A percentile compares a stretch with the other conserved stretches of the same genome.
Conservation (phyloP, 305 asterid species). For the Striga hermonthica region DNA sequence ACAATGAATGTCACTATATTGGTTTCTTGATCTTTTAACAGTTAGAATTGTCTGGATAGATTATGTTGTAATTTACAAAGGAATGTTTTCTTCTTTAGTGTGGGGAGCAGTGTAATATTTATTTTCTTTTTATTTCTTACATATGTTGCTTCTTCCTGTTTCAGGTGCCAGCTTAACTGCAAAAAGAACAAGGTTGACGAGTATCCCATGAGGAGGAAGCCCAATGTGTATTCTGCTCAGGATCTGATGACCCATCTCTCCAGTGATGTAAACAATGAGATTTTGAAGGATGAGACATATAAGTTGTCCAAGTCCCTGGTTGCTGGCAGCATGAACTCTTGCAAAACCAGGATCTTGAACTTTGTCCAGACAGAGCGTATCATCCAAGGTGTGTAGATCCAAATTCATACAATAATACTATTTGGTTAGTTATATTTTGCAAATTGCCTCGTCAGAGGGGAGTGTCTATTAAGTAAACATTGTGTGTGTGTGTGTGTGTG, state of each 20-base stretch:
- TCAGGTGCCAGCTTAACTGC: slow-evolving; percentile 68
- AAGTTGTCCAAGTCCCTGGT: slow-evolving; percentile 83
- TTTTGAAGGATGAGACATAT: slow-evolving; percentile 62
- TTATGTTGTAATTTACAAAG: slow-evolving; percentile 9
- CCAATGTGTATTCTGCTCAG: slow-evolving; percentile 48
- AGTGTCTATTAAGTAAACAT: not conserved
- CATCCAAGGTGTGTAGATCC: slow-evolving; percentile 65
- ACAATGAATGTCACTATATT: not conserved
- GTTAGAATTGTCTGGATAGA: slow-evolving; percentile 21
- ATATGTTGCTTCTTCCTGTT: slow-evolving; percentile 35
- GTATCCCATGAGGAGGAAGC: slow-evolving; percentile 45
- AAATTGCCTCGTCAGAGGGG: not conserved
- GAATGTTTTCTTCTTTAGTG: slow-evolving; percentile 8
- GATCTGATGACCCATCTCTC: slow-evolving; percentile 45
- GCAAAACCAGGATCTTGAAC: slow-evolving; percentile 68
- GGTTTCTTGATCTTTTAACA: slow-evolving; percentile 11
- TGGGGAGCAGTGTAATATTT: slow-evolving; percentile 4
- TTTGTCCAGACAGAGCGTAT: slow-evolving; percentile 62
- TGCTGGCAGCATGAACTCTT: slow-evolving; percentile 77
- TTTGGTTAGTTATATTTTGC: slow-evolving; percentile 3
- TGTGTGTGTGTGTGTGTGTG: too few species aligned
- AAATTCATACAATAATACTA: slow-evolving; percentile 17
- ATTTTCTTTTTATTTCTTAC: slow-evolving; percentile 18
- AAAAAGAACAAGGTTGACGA: slow-evolving; percentile 78
- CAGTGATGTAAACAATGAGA: slow-evolving; percentile 61